Base-by-base conservation (phyloP, 768 basidiomycete species). In the Pleurotus tuber-regium region DNA sequence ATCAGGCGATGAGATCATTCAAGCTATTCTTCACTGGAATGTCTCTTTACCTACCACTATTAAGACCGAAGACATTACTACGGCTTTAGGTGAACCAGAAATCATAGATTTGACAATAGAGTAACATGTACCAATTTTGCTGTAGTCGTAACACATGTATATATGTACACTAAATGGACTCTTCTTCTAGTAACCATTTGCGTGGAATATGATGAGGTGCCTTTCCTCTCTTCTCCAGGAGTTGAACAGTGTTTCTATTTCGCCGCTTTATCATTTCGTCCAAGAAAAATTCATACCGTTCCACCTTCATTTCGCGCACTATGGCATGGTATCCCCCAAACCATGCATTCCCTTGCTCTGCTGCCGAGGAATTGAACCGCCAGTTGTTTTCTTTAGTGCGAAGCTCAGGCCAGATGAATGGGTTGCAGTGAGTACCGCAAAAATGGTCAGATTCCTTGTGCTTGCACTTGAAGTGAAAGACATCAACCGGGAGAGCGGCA, bases 271-370 rank as follows among this genome's bases (percentile, higher is more conserved):
- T 69, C 66, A 72, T 70, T 47, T 70, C 68, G 44, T 74, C 72
- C 0, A 74, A 48, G 40, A 70, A 70, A 50, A 74, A 74, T 8
- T 69, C 58, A 51, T 68, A 72, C n/a, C 62, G 24, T 7, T 56
- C 51, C 0, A 40, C 59, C 4, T 40, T 35, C 73, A 75, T 75
- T 51, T 72, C 73, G 0, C 66, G 58, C 0, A 64, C 57, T 14
- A 72, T 69, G 0, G 63, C 41, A 0, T 63, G 61, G 52, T 53
- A 76, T 55, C 70, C 67, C 0, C 71, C 69, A 23, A 76, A 49
- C 76, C 77, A 77, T 0, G 62, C 65, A 53, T 78, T 78, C 0
- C 63, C 56, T 47, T 75, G 72, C 41, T 78, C 71, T 0, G 70
- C 68, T 1, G 61, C 55, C 0, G 71, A 77, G 0, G 68, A 71